Conservation (phyloP, 108 stramenopile species). For the Cyclotella atomus region DNA sequence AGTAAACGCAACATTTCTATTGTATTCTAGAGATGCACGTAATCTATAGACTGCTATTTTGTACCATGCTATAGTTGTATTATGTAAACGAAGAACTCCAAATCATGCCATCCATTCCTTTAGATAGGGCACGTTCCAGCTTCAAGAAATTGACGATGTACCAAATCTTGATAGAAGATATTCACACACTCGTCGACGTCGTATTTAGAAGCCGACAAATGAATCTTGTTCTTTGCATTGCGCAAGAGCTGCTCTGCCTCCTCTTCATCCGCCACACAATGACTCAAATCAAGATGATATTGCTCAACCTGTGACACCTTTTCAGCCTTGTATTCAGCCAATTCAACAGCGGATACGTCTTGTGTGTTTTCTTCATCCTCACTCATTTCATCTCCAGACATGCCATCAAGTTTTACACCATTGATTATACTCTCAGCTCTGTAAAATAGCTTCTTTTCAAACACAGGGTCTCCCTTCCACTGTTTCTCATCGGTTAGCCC, state of each 20-base stretch:
- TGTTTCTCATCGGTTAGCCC: slow-evolving; percentile 31
- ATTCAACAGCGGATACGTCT: not conserved
- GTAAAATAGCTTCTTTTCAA: slow-evolving; percentile 40
- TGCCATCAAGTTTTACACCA: not conserved
- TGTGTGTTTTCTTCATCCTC: slow-evolving; percentile 13
- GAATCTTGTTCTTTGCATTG: slow-evolving; percentile 15
- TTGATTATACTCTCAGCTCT: slow-evolving; percentile 29
- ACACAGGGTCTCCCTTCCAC: slow-evolving; percentile 40
- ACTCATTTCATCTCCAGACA: slow-evolving; percentile 20
- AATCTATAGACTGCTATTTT: too few relatives aligned
- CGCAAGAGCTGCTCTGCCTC: slow-evolving; percentile 10
- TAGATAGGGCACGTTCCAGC: too few relatives aligned
- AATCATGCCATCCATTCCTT: too few relatives aligned
- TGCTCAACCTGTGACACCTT: slow-evolving; percentile 27
- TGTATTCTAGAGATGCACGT: too few relatives aligned
- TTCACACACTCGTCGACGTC: slow-evolving; percentile 24
- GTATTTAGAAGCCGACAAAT: not conserved
- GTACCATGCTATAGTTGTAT: too few relatives aligned
- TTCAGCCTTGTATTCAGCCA: slow-evolving; percentile 27
- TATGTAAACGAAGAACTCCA: too few relatives aligned
- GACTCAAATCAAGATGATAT: slow-evolving; percentile 11
- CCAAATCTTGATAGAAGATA: slow-evolving; percentile 19
- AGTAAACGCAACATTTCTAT: too few relatives aligned
- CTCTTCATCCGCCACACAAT: not conserved
- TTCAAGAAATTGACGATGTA: slow-evolving; percentile 7